Base-by-base conservation (phyloP, 1,284 basidiomycete species). In the Austropuccinia psidii region DNA sequence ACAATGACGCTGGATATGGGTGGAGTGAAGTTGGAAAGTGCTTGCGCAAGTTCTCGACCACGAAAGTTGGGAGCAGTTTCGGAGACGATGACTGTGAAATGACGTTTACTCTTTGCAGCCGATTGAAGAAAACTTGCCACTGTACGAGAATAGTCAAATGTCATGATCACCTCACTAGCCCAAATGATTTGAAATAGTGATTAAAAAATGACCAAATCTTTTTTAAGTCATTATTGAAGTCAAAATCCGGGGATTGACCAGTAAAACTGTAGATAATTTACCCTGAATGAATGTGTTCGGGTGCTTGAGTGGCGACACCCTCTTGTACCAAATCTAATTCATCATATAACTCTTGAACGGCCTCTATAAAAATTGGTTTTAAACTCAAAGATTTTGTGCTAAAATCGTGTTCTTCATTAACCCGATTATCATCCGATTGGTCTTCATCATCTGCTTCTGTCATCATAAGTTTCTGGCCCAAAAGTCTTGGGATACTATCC, bases 361-460 rank as follows among this genome's bases (percentile, higher is more conserved):
- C 70, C 47, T 73, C 70, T 21, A 73, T 64, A 41, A 73, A 73
- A 43, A 73, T 73, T 2, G 70, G 70, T 45, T 65, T 73, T 49
- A 73, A 47, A 24, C 49, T 64, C 13, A 54, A 39, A 2, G 70
- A 31, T 15, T 65, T 62, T 2, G 49, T 33, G 35, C 61, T 73
- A 49, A 73, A 73, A 6, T 57, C 52, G n/a, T 52, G 47, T 54
- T 62, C 58, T 37, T 29, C 52, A 35, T 73, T 57, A 21, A 33
- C 9, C 7, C 35, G 24, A 13, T 62, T 21, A 15, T 70, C 29
- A n/a, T 60, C 57, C 15, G 8, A 17, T 41, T 13, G 33, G 24
- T 65, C 58, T 5, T 65, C 62, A 35, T 64, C 60, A n/a, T 54
- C 24, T 19, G 35, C n/a, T 29, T 31, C 57, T 27, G 55, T 33